Evolutionary conservation across 2,329 filamentous ascomycete genomes (phyloP), one percentile per base, ranked within the genome.

Genomic region (Coleophoma cylindrospora): DNA sequence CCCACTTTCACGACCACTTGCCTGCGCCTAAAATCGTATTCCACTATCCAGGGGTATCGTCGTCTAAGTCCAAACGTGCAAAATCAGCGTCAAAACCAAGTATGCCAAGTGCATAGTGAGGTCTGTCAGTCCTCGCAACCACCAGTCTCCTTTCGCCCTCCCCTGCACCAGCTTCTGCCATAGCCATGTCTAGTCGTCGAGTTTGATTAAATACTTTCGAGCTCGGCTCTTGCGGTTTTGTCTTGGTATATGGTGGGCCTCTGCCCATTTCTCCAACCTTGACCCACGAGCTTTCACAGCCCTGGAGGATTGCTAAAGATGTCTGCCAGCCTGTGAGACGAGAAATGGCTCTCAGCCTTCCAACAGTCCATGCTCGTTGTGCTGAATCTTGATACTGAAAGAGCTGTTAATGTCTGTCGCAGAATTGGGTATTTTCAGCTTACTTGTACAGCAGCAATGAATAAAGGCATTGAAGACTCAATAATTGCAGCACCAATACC

Each of bases 301-400:
- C 91, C 45, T 81, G 76, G 0, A 89, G 89, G 55, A 96, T 92
- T 38, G 91, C 82, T 34, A 82, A 79, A 1, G 90, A 87, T 1
- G 87, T 90, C 60, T 90, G 86, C 87, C 90, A 96, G 0, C 94
- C 94, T 0, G 90, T 96, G 8, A 94, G 74, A 1, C 84, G 81
- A 2, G 87, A 81, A 37, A 95, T 84, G 59, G 90, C 84, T 58
- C 83, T 79, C 49, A 96, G 76, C 27, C 87, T 82, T 34, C 78
- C 76, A 55, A 96, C 77, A 0, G 86, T 80, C 88, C 90, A 95
- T 50, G 80, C 77, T 1, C 94, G 83, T 61, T 97, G 91, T 1
- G 69, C 72, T 4, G 81, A 66, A 52, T 89, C 81, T 59, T 81
- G 81, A 64, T 84, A 95, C 75, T 96, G 74, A 27, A 27, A 27